Percentiles rank a stretch among this genome's conserved stretches.
phyloP scores from a whole-genome alignment of 2,329 filamentous ascomycete genomes.

The Fonsecaea pedrosoi region DNA sequence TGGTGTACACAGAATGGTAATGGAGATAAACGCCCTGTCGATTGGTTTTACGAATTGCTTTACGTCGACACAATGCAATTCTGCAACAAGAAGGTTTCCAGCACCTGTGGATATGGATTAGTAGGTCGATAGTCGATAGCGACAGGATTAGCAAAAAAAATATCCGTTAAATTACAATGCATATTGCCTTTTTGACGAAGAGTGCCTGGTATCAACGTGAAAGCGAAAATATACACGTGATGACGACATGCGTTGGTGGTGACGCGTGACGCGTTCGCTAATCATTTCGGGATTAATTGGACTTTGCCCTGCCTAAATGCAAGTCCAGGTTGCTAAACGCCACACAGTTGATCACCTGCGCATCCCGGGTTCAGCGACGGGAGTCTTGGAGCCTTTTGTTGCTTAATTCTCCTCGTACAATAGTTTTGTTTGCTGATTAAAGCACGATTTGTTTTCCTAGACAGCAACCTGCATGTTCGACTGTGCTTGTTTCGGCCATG shows the following conservation, averaged over 20 bases:
- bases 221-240: no score
- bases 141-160: slow-evolving; percentile 7
- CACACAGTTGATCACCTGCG: background rate
- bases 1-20: slow-evolving; percentile 1
- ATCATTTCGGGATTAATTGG: background rate
- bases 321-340: background rate
- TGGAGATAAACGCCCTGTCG: background rate
- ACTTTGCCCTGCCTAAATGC: no score
- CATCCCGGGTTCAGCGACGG: background rate
- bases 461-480: background rate
- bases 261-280: background rate
- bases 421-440: background rate
- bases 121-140: slow-evolving; percentile 2
- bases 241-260: background rate
- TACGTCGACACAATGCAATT: background rate
- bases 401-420: background rate
- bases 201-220: no score
- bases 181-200: no score
- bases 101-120: background rate
- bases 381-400: no score
- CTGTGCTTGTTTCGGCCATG: slow-evolving; percentile 15
- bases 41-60: slow-evolving; percentile 1
- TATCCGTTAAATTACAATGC: background rate
- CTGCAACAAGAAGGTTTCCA: background rate
- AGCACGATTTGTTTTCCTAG: background rate